Percentiles rank a stretch among this genome's conserved stretches.
Conservation (phyloP, 441 rosid species). For the Pelargonium australe region DNA sequence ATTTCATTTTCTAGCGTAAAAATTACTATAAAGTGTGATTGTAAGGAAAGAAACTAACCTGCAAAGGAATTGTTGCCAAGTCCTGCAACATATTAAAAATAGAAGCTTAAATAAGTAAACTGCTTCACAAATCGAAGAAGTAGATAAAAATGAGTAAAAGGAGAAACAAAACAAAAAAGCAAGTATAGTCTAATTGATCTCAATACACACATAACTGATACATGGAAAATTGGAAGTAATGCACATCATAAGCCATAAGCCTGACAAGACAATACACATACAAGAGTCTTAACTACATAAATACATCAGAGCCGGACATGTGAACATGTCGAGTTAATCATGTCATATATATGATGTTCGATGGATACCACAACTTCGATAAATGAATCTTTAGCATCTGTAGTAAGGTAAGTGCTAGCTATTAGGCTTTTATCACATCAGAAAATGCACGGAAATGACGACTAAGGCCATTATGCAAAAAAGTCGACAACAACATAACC, state of each 20-base stretch:
- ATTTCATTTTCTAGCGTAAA: no score
- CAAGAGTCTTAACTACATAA: background rate
- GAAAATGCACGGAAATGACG: background rate
- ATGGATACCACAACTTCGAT: background rate
- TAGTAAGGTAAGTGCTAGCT: background rate
- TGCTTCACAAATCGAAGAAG: background rate
- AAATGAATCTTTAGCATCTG: background rate
- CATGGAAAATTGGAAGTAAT: background rate
- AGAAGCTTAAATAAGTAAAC: conserved; percentile 17
- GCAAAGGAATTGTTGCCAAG: conserved; percentile 60
- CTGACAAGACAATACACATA: background rate
- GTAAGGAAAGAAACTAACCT: conserved; percentile 41
- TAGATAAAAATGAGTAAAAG: background rate
- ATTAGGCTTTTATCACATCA: background rate
- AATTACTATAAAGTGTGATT: background rate
- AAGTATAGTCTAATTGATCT: background rate
- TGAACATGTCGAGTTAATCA: background rate
- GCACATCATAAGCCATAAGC: conserved; percentile 3
- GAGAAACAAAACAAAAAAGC: background rate
- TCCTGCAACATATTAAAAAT: conserved; percentile 40
- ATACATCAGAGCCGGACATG: background rate
- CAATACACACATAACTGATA: background rate
- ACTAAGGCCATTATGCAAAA: background rate
- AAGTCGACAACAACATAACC: background rate
- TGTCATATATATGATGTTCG: background rate